Percentiles rank a stretch among this genome's conserved stretches.
These are phyloP conservation scores for Trichoderma polysporum DNA, from an alignment of 2,329 filamentous ascomycete genomes.

Conservation along the genomic window DNA sequence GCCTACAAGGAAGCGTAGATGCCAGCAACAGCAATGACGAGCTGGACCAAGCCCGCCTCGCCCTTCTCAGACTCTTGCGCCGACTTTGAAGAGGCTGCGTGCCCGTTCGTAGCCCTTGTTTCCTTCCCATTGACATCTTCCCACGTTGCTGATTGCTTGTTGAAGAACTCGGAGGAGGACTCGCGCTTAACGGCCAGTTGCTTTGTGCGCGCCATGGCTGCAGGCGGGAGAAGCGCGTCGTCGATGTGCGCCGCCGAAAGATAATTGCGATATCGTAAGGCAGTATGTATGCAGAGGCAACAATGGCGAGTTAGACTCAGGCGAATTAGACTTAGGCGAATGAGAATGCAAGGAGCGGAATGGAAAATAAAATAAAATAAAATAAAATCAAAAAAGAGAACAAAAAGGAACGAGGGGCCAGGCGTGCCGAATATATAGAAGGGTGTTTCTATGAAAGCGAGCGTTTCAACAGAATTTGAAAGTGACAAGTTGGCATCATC, in stretches of 20 bases:
- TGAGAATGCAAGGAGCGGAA: neutral
- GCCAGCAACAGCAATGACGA: constrained; percentile 84
- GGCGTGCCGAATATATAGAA: neutral
- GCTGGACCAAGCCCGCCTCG: constrained; percentile 67
- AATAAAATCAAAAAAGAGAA: neutral
- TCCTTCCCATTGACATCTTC: constrained; percentile 35
- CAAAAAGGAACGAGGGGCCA: neutral
- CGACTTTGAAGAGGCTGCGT: constrained; percentile 29
- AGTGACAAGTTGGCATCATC: constrained; percentile 23
- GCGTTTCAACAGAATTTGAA: neutral
- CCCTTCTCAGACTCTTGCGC: constrained; percentile 36
- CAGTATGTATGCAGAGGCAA: neutral
- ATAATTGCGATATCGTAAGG: neutral
- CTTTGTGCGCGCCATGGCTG: constrained; percentile 68
- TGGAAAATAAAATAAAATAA: neutral
- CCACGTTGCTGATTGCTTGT: constrained; percentile 45
- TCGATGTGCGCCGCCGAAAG: neutral
- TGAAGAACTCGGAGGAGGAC: constrained; percentile 65
- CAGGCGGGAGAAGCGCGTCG: neutral
- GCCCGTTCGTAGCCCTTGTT: constrained; percentile 27
- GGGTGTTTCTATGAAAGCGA: neutral
- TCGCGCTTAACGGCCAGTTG: constrained; percentile 66
- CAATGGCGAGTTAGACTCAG: neutral
- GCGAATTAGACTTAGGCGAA: neutral
- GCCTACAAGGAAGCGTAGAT: constrained; percentile 96